Base-by-base conservation (phyloP, 768 basidiomycete genomes). In the Lactifluus piperatus region DNA sequence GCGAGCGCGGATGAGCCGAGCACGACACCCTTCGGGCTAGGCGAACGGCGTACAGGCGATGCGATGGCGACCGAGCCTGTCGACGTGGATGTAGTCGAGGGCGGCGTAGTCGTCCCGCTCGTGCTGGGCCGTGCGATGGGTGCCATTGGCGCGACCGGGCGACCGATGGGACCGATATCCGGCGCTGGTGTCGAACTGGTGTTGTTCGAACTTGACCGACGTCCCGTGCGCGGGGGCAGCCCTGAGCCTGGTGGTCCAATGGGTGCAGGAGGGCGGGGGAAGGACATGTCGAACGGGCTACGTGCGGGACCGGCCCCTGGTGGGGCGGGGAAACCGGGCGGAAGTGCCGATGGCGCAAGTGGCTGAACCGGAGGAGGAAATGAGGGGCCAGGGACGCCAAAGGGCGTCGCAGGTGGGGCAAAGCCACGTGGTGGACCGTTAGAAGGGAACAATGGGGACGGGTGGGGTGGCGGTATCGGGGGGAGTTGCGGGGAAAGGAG, bases 1-100 rank as follows among this genome's bases (percentile, higher is more conserved):
- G 83, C 81, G 20, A 91, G 77, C 20, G 89, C 88, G 5, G 85
- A 85, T 14, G 88, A 90, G 13, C 89, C 89, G 7, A 90, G 75
- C 36, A 84, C 72, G 18, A 58, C 9, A 41, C 83, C 82, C 67
- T 89, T 90, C 9, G 79, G 79, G 60, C 78, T 79, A 4, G 79
- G 77, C 36, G 79, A 78, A 10, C 78, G 75, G 46, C 76, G 73
- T 18, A 71, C 71, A 11, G 80, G 78, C 1, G 86, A 88, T 3
- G 81, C 83, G 11, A 84, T 60, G 13, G 32, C 45, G 20, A 60
- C 26, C 4, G 58, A 45, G 32, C n/a, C 26, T 7, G 43, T 20
- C 27, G 58, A 55, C 3, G 14, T 26, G 27, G 58, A 55, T 16
- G 58, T 83, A 2, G 81, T 81, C 0, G 85, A 83, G 8, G 79